phyloP scores from a whole-genome alignment of 2,329 filamentous ascomycete species.

The Didymella glomerata region DNA sequence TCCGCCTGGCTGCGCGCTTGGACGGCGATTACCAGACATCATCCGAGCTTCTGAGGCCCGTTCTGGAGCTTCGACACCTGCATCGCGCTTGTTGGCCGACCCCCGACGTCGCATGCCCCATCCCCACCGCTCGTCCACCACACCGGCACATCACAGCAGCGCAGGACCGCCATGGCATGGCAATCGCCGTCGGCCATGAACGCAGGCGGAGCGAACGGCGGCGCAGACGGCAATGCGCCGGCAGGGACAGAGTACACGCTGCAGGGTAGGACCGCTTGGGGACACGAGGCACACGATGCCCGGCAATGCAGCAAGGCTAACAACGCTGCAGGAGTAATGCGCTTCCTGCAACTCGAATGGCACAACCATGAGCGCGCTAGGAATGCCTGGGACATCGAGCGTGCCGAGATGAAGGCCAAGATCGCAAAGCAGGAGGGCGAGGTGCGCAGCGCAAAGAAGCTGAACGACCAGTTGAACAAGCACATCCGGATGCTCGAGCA shows the following conservation, averaged over 20 bases:
- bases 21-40: conserved; percentile 24
- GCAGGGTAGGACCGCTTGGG: conserved; percentile 62
- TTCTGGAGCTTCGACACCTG: conserved; percentile 29
- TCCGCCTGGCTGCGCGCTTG: background rate
- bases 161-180: conserved; percentile 68
- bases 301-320: conserved; percentile 28
- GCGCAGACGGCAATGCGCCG: conserved; percentile 59
- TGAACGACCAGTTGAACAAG: conserved; percentile 88
- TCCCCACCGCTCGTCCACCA: conserved; percentile 36
- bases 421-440: conserved; percentile 95
- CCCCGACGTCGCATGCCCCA: conserved; percentile 43
- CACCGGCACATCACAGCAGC: conserved; percentile 31
- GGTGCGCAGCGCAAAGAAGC: conserved; percentile 81
- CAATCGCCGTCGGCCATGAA: conserved; percentile 72
- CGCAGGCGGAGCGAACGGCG: conserved; percentile 62
- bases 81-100: conserved; percentile 30
- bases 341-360: conserved; percentile 99
- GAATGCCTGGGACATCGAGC: conserved; percentile 98
- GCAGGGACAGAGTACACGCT: conserved; percentile 75
- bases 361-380: conserved; percentile 96
- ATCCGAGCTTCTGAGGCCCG: conserved; percentile 35
- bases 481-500: conserved; percentile 90
- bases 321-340: conserved; percentile 81
- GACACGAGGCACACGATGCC: conserved; percentile 15
- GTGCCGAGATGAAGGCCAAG: conserved; percentile 97